Evolutionary conservation across 805 yeast genomes (phyloP).

Genomic region (Lachancea dasiensis): DNA sequence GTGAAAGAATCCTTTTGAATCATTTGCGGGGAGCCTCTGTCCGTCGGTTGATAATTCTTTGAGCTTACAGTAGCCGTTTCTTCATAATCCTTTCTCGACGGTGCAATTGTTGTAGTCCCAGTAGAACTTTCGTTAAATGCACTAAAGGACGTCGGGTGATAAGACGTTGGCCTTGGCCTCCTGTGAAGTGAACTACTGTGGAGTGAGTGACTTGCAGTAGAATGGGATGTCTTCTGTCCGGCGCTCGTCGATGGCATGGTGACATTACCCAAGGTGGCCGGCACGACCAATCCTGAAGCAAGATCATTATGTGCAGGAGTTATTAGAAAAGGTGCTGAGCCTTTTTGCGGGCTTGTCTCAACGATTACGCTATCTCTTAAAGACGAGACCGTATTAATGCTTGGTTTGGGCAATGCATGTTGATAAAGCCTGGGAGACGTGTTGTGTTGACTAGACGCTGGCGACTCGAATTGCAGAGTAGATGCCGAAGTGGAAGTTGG

Average conservation of each 20-base stretch:
- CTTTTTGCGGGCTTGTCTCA: slow-evolving; percentile 22
- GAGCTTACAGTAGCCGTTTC: neutral
- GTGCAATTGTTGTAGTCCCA: slow-evolving; percentile 20
- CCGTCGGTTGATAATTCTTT: neutral
- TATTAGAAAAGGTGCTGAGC: slow-evolving; percentile 1
- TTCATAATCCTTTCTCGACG: slow-evolving; percentile 14
- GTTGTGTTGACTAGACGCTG: slow-evolving; percentile 1
- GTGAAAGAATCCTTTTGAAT: slow-evolving; percentile 21
- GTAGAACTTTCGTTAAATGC: slow-evolving; percentile 7
- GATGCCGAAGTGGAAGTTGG: slow-evolving; percentile 4
- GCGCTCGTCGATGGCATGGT: neutral
- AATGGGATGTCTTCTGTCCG: neutral
- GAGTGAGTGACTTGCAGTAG: neutral
- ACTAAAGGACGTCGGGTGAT: slow-evolving; percentile 46
- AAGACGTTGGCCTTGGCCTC: slow-evolving; percentile 79
- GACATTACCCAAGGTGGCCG: neutral
- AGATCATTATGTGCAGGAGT: slow-evolving; percentile 1
- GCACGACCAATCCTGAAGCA: neutral
- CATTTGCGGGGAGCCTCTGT: slow-evolving; percentile 18
- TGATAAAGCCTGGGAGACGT: slow-evolving; percentile 7
- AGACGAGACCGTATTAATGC: slow-evolving; percentile 12
- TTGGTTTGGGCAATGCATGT: slow-evolving; percentile 3
- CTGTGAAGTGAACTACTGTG: slow-evolving; percentile 36
- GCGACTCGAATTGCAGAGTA: slow-evolving; percentile 4
- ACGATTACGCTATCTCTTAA: slow-evolving; percentile 23